A percentile compares a stretch with the other conserved stretches of the same genome.
Conservation (phyloP, 495 filamentous ascomycete species). For the Achaetomiella virescens region DNA sequence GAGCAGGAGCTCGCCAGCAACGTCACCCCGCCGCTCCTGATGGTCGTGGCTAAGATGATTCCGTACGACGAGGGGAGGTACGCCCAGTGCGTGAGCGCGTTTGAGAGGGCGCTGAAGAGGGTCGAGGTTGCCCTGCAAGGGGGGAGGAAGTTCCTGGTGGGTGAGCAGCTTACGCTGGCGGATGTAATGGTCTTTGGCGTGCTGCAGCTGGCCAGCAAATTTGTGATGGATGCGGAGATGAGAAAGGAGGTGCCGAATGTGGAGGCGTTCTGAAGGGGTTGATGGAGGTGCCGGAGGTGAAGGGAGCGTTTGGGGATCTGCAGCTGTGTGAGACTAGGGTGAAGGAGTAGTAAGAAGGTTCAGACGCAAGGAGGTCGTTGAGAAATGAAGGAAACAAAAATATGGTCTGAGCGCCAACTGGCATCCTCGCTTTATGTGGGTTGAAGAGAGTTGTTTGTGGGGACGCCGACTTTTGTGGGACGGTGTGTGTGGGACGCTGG, state of each 20-base stretch:
- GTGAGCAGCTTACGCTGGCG: constrained; percentile 47
- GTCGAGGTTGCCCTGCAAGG: constrained; percentile 40
- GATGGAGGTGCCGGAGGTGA: constrained; percentile 41
- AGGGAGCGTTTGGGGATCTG: constrained; percentile 44
- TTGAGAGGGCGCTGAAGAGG: constrained; percentile 30
- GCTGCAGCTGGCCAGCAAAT: constrained; percentile 36
- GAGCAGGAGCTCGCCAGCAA: constrained; percentile 41
- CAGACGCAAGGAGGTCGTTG: not conserved
- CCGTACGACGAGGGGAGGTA: constrained; percentile 36
- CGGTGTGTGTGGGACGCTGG: too few species aligned
- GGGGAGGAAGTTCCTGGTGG: constrained; percentile 42
- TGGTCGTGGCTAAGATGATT: constrained; percentile 34
- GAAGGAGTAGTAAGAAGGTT: not conserved
- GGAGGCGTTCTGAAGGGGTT: constrained; percentile 39
- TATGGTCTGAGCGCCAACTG: not conserved
- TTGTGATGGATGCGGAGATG: constrained; percentile 47
- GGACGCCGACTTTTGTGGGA: too few species aligned
- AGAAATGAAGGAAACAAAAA: too few species aligned
- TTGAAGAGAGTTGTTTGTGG: too few species aligned
- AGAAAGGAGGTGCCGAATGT: constrained; percentile 39
- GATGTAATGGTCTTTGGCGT: constrained; percentile 45
- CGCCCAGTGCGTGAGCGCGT: constrained; percentile 22
- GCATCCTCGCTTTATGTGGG: too few species aligned
- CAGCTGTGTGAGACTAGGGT: constrained; percentile 38
- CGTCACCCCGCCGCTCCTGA: constrained; percentile 22